Percentiles rank a stretch among this genome's conserved stretches.
These are phyloP conservation scores for Ophiosphaerella korrae DNA, from an alignment of 2,329 filamentous ascomycete species.

Conservation along the genomic window DNA sequence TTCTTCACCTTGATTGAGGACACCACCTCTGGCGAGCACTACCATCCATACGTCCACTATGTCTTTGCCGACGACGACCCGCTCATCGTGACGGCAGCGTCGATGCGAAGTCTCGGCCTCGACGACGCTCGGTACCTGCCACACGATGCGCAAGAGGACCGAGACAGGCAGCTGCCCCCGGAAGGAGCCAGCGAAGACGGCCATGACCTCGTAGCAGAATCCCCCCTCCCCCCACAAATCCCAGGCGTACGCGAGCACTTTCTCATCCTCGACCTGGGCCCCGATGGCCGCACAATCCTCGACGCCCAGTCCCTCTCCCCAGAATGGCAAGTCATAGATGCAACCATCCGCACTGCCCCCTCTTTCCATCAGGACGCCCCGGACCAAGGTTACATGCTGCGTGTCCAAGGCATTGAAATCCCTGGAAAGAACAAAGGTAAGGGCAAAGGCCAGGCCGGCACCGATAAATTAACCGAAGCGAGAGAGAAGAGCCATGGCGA, in stretches of 20 bases:
- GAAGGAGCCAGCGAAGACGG: constrained; percentile 30
- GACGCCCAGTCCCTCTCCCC: constrained; percentile 74
- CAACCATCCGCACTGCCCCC: constrained; percentile 62
- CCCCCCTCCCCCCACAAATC: constrained; percentile 53
- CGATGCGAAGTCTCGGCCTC: constrained; percentile 59
- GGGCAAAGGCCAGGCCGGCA: constrained; percentile 33
- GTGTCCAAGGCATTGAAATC: constrained; percentile 61
- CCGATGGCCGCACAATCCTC: constrained; percentile 59
- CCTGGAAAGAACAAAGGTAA: constrained; percentile 39
- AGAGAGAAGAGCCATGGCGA: constrained; percentile 40
- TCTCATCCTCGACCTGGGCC: constrained; percentile 60
- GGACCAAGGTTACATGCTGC: constrained; percentile 62
- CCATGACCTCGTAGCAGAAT: constrained; percentile 35
- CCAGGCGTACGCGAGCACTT: constrained; percentile 60
- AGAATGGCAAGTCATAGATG: constrained; percentile 71
- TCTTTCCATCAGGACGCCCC: constrained; percentile 61
- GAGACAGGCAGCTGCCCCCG: constrained; percentile 16
- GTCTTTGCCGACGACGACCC: constrained; percentile 91
- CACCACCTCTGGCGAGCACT: constrained; percentile 70
- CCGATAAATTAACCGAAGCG: constrained; percentile 36
- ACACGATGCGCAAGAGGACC: constrained; percentile 26
- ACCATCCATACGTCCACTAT: constrained; percentile 88
- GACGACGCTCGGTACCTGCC: constrained; percentile 49
- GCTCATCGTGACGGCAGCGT: constrained; percentile 72
- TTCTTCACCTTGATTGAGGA: constrained; percentile 89